Percentiles rank a stretch among this genome's conserved stretches.
Conservation (phyloP, 805 yeast genomes). For the Vanderwaltozyma yarrowii region DNA sequence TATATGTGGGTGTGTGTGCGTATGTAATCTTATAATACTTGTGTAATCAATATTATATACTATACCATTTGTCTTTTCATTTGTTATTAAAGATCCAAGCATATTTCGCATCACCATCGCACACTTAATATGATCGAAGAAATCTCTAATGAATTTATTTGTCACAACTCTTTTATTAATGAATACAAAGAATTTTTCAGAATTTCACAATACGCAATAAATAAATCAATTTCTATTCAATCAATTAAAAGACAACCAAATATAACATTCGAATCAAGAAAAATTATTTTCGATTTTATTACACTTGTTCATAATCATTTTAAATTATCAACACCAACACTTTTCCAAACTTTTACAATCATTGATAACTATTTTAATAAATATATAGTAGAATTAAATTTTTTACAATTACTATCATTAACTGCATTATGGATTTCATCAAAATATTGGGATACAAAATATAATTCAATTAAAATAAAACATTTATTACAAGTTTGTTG, state of each 20-base stretch:
- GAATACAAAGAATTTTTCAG: neutral
- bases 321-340: slow-evolving; percentile 52
- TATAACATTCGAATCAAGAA: slow-evolving; percentile 47
- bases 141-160: neutral
- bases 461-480: slow-evolving; percentile 46
- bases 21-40: too few species aligned
- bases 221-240: neutral
- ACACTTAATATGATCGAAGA: too few species aligned
- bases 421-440: slow-evolving; percentile 89
- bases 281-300: slow-evolving; percentile 62
- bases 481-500: slow-evolving; percentile 47
- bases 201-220: neutral
- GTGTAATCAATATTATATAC: too few species aligned
- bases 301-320: slow-evolving; percentile 12
- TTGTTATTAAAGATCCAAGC: too few species aligned
- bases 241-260: slow-evolving; percentile 30
- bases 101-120: too few species aligned
- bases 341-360: slow-evolving; percentile 56
- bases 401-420: slow-evolving; percentile 77
- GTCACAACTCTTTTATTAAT: neutral
- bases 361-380: slow-evolving; percentile 81
- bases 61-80: too few species aligned
- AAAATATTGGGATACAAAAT: slow-evolving; percentile 60
- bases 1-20: too few species aligned
- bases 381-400: slow-evolving; percentile 68